A percentile compares a stretch with the other conserved stretches of the same genome.
These are phyloP conservation scores for Phylloporus scabripes DNA, from an alignment of 768 basidiomycete species.

Conservation along the genomic window DNA sequence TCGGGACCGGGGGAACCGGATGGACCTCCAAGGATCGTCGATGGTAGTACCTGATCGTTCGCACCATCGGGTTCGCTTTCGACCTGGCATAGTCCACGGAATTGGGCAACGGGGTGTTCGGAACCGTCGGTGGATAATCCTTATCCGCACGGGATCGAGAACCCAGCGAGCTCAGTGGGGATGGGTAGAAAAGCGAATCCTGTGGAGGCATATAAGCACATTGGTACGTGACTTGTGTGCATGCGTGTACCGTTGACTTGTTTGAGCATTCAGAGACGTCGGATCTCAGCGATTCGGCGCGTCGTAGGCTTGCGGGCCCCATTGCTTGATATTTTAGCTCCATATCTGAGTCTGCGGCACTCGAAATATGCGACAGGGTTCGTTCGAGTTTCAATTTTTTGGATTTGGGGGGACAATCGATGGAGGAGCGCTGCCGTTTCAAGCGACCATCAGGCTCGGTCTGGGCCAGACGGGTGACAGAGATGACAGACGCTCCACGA, in stretches of 20 bases:
- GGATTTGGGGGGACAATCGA: neutral
- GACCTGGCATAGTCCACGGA: constrained; percentile 20
- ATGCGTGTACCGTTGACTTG: constrained; percentile 7
- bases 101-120: constrained; percentile 23
- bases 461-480: neutral
- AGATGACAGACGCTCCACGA: neutral
- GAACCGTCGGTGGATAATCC: constrained; percentile 20
- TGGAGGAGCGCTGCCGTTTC: constrained; percentile 15
- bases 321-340: constrained; percentile 21
- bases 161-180: constrained; percentile 3
- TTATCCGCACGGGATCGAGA: neutral
- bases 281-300: constrained; percentile 36
- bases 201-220: constrained; percentile 9
- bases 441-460: neutral
- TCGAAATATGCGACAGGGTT: neutral
- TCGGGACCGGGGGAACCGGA: constrained; percentile 35
- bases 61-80: constrained; percentile 19
- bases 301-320: constrained; percentile 37
- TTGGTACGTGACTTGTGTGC: neutral
- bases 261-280: constrained; percentile 14
- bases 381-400: constrained; percentile 20
- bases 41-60: constrained; percentile 14
- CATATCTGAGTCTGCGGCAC: neutral
- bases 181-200: constrained; percentile 7
- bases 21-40: neutral